Base-by-base conservation (phyloP, 805 yeast species). In the Pichia manshurica region DNA sequence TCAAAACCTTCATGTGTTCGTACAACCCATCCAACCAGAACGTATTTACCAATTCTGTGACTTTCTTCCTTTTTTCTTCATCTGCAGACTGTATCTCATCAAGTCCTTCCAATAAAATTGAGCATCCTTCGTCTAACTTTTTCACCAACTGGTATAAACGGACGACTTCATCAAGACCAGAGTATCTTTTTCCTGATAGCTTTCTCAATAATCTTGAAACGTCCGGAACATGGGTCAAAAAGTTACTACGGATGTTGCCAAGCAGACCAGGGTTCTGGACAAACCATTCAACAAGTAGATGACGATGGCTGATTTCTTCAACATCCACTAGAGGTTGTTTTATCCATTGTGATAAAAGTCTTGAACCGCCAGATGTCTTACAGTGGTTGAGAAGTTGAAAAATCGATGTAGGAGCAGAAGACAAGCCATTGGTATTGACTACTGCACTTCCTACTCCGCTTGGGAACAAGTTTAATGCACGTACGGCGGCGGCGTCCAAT, bases 311-410 rank as follows among this genome's bases (percentile, higher is more conserved):
- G 35, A 93, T 89, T 44, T 73, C 79, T 0, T 56, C 59, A 10
- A 74, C 60, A 54, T 80, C 79, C 45, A 95, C 82, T 42, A 93
- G 72, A 0, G 99, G 99, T 65, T 93, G 99, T 60, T 91, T 93
- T 51, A 93, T 73, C 99, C 99, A 93, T 60, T 88, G 96, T 15
- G 93, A 82, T 22, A 93, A 73, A 44, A 90, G 67, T 53, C 98
- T 75, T 1, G 91, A 71, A 7, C 99, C 99, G n/a, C 93, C 88
- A 2, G 80, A 74, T 4, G 95, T 84, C 57, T 86, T 88, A 70
- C 98, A 91, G 56, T 82, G 80, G 69, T 93, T 91, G 57, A 93
- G 69, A 39, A 93, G 72, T 22, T 95, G 96, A 61, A 78, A 90
- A 37, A 93, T 67, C 9, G 95, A 84, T 3, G 69, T 58, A 20